Percentiles rank a stretch among this genome's conserved stretches.
Evolutionary conservation across 371 early-diverging fungal genomes (phyloP).

Genomic region (Mycotypha africana): DNA sequence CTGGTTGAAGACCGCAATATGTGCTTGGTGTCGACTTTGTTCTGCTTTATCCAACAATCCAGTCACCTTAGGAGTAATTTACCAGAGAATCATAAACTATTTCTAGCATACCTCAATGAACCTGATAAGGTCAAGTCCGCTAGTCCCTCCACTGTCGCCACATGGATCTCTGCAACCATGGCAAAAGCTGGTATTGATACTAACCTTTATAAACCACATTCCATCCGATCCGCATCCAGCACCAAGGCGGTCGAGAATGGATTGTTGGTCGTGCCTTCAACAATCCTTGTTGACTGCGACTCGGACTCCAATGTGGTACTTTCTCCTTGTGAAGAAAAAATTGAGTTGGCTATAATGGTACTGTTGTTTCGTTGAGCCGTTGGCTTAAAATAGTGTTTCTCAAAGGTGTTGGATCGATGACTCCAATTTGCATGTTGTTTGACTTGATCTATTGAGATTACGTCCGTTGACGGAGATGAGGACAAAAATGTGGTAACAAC

Average conservation of each 20-base stretch:
- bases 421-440: conserved; percentile 12
- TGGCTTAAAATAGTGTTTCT: conserved; percentile 6
- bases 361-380: neutral
- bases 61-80: neutral
- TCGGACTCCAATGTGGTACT: too few relatives aligned
- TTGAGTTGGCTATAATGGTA: conserved; percentile 1
- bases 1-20: neutral
- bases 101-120: neutral
- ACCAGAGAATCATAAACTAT: conserved; percentile 2
- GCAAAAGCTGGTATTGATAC: conserved; percentile 6
- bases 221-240: conserved; percentile 1
- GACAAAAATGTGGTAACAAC: too few relatives aligned
- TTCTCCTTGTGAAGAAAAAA: conserved; percentile 8
- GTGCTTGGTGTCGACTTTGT: neutral
- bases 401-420: conserved; percentile 3
- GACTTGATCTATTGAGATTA: neutral
- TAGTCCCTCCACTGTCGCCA: conserved; percentile 7
- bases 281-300: too few relatives aligned
- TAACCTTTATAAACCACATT: neutral
- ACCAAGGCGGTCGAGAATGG: conserved; percentile 5
- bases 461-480: too few relatives aligned
- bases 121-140: too few relatives aligned
- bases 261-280: too few relatives aligned
- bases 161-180: conserved; percentile 2
- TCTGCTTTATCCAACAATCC: neutral